phyloP scores from a whole-genome alignment of 305 asterid species.

The Solanum aculeatissimum region DNA sequence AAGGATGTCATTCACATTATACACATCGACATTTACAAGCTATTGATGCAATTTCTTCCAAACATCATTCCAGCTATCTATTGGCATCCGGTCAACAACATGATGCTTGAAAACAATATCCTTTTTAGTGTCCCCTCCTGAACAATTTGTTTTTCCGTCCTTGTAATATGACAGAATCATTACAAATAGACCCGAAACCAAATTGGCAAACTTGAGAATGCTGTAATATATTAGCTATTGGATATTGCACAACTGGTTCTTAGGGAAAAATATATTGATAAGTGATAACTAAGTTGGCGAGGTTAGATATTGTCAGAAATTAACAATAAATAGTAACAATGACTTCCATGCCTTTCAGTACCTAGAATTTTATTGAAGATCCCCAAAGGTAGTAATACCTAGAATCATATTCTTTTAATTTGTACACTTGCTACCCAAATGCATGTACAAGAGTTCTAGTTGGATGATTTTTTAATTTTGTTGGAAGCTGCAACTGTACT shows the following conservation, averaged over 20 bases:
- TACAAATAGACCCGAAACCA: constrained; percentile 18
- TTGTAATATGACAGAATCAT: constrained; percentile 85
- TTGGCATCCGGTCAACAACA: constrained; percentile 83
- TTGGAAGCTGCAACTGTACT: background rate
- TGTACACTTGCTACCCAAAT: background rate
- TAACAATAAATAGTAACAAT: background rate
- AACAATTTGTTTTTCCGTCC: constrained; percentile 36
- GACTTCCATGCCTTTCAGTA: background rate
- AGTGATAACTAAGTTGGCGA: background rate
- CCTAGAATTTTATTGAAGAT: background rate
- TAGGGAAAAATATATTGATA: background rate
- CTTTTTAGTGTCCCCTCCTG: constrained; percentile 30
- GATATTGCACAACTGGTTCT: background rate
- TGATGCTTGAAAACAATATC: constrained; percentile 76
- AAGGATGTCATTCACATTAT: constrained; percentile 57
- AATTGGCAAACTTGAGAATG: background rate
- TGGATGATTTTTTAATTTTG: background rate
- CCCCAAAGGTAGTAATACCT: background rate
- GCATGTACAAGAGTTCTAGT: background rate
- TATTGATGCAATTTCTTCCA: constrained; percentile 96
- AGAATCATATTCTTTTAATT: background rate
- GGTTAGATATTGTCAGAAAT: background rate
- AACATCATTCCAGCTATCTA: constrained; percentile 96
- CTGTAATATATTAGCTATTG: background rate
- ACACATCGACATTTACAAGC: constrained; percentile 84